A percentile compares a stretch with the other conserved stretches of the same genome.
phyloP scores from a whole-genome alignment of 2,329 filamentous ascomycete genomes.

The Sarocladiaceae sp. region DNA sequence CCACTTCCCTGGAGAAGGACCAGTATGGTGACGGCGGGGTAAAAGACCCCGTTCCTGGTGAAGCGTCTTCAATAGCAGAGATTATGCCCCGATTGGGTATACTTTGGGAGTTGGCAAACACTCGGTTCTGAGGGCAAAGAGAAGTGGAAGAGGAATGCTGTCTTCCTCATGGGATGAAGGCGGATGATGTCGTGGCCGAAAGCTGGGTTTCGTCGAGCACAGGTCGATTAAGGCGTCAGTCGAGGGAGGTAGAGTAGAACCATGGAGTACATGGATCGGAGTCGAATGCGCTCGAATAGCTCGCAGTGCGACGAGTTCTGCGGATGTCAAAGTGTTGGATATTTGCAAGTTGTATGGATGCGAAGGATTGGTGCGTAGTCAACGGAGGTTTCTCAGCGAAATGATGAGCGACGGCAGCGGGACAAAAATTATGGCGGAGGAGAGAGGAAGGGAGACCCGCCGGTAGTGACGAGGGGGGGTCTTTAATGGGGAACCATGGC shows the following conservation, averaged over 20 bases:
- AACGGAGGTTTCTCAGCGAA: background rate
- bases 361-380: too few relatives aligned
- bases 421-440: conserved; percentile 7
- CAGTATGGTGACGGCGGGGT: background rate
- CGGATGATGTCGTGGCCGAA: background rate
- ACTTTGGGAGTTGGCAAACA: background rate
- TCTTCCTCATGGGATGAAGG: background rate
- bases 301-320: too few relatives aligned
- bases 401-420: conserved; percentile 6
- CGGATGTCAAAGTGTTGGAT: too few relatives aligned
- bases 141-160: background rate
- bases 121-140: background rate
- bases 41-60: background rate
- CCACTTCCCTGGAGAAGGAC: background rate
- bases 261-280: background rate
- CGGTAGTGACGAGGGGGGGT: background rate
- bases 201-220: too few relatives aligned
- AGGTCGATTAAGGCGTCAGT: background rate
- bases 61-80: background rate
- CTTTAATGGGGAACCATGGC: background rate
- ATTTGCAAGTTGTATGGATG: too few relatives aligned
- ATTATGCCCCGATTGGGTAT: background rate
- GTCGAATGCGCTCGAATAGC: too few relatives aligned
- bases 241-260: background rate
- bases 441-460: conserved; percentile 4